A percentile compares a stretch with the other conserved stretches of the same genome.
Evolutionary conservation across 805 yeast species (phyloP).

Genomic region (Sugiyamaella mastotermitis): DNA sequence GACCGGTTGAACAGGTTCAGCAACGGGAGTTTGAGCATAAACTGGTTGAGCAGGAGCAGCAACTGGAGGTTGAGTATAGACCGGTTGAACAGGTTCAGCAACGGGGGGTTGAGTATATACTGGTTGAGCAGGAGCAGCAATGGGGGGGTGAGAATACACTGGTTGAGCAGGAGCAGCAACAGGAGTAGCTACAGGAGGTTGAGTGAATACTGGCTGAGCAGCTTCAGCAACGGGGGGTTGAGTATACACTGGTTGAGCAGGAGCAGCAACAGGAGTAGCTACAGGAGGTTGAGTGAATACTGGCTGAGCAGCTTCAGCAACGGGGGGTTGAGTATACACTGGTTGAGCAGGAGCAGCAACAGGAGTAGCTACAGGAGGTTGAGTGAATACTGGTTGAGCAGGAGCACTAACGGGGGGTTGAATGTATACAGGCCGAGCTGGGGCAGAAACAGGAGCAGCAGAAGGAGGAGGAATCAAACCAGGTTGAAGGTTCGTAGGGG

Average conservation of each 20-base stretch:
- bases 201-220: neutral
- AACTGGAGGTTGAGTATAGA: neutral
- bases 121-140: neutral
- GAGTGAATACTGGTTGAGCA: conserved; percentile 1
- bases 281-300: neutral
- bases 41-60: conserved; percentile 7
- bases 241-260: neutral
- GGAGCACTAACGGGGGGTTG: conserved; percentile 5
- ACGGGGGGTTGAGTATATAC: conserved; percentile 2
- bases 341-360: conserved; percentile 3
- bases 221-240: neutral
- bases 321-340: neutral
- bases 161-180: conserved; percentile 5
- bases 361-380: conserved; percentile 4
- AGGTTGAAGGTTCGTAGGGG: conserved; percentile 1
- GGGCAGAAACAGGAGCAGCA: conserved; percentile 6
- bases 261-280: conserved; percentile 2
- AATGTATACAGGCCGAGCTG: conserved; percentile 5
- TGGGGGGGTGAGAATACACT: conserved; percentile 1
- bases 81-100: neutral
- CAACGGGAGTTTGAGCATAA: conserved; percentile 5
- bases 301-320: neutral
- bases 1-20: conserved; percentile 6
- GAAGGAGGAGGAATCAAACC: conserved; percentile 4
- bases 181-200: neutral